These are phyloP conservation scores for Lactarius sp. DNA, from an alignment of 768 basidiomycete species.

Conservation along the genomic window DNA sequence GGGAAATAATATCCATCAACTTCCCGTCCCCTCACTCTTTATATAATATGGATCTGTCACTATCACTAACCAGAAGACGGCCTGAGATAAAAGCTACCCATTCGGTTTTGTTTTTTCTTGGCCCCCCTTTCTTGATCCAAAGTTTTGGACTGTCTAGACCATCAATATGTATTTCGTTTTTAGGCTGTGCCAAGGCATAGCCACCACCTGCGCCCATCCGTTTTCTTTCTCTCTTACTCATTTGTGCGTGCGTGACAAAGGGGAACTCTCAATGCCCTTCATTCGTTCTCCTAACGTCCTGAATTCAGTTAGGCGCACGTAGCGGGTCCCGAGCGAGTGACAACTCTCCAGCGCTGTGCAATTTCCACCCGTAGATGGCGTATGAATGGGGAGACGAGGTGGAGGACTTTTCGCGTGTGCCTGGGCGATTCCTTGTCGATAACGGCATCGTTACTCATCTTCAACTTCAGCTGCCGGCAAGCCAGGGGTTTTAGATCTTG, in stretches of 20 bases:
- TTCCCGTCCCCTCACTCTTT: not conserved
- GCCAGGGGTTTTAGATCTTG: not conserved
- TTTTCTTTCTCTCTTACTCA: not conserved
- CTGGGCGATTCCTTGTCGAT: constrained; percentile 1
- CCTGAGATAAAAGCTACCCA: constrained; percentile 3
- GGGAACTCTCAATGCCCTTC: not conserved
- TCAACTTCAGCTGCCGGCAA: not conserved
- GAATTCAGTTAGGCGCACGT: constrained; percentile 7
- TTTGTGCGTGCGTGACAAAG: not conserved
- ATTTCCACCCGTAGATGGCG: constrained; percentile 4
- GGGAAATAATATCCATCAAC: not conserved
- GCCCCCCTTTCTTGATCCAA: not conserved
- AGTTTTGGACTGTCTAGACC: not conserved
- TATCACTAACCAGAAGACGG: not conserved
- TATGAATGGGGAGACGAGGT: not conserved
- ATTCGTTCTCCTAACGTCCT: not conserved
- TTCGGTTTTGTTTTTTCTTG: not conserved
- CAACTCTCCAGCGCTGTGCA: not conserved
- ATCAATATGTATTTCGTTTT: not conserved
- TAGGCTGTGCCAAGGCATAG: not conserved
- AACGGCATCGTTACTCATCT: not conserved
- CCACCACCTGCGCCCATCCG: constrained; percentile 6
- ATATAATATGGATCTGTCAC: not conserved
- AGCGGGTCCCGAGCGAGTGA: not conserved
- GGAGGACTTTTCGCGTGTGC: not conserved